Evolutionary conservation across 345 rosid species (phyloP).

Genomic region (Salix arbutifolia): DNA sequence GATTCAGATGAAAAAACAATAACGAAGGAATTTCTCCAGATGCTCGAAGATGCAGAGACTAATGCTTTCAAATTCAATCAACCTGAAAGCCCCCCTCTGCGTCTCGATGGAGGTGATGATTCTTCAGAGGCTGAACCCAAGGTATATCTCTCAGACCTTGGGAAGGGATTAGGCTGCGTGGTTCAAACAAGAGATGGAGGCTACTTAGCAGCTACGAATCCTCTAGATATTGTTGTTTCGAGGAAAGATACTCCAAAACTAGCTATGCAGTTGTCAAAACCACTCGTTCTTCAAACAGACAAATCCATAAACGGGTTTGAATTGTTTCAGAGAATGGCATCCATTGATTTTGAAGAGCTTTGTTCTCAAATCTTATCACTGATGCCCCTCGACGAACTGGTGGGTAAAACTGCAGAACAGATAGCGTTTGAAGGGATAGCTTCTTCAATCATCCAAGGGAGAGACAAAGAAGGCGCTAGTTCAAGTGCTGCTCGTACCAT

Average conservation of each 20-base stretch:
- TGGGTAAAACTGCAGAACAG: slow-evolving; percentile 92
- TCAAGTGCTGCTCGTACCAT: slow-evolving; percentile 84
- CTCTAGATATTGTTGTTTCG: slow-evolving; percentile 50
- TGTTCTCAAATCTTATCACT: slow-evolving; percentile 48
- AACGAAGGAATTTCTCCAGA: slow-evolving; percentile 78
- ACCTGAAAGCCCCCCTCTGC: slow-evolving; percentile 44
- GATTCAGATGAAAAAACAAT: slow-evolving; percentile 83
- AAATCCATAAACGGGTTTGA: slow-evolving; percentile 56
- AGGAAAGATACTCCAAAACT: slow-evolving; percentile 79
- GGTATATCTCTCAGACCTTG: slow-evolving; percentile 71
- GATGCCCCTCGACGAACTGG: slow-evolving; percentile 78
- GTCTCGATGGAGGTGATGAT: slow-evolving; percentile 43
- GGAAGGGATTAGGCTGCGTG: slow-evolving; percentile 76
- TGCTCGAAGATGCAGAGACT: slow-evolving; percentile 70
- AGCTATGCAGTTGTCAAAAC: slow-evolving; percentile 90
- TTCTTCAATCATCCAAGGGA: slow-evolving; percentile 85
- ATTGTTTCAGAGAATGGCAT: slow-evolving; percentile 65
- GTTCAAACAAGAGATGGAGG: slow-evolving; percentile 94
- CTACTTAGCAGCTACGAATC: slow-evolving; percentile 82
- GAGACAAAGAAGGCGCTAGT: slow-evolving; percentile 83
- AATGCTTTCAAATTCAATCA: slow-evolving; percentile 32
- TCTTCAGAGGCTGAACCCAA: slow-evolving; percentile 44
- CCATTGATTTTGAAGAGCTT: slow-evolving; percentile 53
- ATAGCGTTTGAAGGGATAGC: slow-evolving; percentile 97
- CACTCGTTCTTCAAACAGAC: slow-evolving; percentile 45